These are phyloP conservation scores for Phytophthora fragariae DNA, from an alignment of 352 stramenopile species.

Conservation along the genomic window DNA sequence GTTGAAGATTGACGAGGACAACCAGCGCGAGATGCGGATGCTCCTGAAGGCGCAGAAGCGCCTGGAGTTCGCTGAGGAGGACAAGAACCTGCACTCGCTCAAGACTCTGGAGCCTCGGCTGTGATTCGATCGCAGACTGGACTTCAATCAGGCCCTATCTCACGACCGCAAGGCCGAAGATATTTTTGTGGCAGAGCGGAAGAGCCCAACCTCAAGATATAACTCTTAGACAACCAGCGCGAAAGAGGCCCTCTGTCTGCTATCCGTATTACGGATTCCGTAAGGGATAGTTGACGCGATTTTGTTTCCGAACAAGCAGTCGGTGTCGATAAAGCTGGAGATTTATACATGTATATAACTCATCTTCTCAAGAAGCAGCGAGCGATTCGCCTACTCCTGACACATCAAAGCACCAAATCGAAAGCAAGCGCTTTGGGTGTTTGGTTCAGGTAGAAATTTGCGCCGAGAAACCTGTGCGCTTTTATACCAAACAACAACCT, in stretches of 20 bases:
- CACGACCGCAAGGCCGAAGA: background rate
- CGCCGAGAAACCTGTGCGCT: background rate
- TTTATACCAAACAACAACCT: background rate
- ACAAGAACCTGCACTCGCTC: slow-evolving; percentile 57
- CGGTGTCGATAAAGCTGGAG: too few relatives aligned
- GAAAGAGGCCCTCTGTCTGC: background rate
- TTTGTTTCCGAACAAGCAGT: background rate
- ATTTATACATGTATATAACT: too few relatives aligned
- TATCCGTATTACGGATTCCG: too few relatives aligned
- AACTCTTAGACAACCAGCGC: background rate
- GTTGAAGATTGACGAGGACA: slow-evolving; percentile 51
- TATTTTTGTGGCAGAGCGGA: background rate
- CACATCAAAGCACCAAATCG: too few relatives aligned
- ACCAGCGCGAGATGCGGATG: slow-evolving; percentile 59
- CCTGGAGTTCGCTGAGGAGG: slow-evolving; percentile 61
- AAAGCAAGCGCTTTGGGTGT: too few relatives aligned
- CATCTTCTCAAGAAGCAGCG: too few relatives aligned
- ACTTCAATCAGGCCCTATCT: background rate
- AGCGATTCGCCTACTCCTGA: too few relatives aligned
- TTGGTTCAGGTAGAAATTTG: background rate
- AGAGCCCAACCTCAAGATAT: background rate
- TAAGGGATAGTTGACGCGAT: background rate
- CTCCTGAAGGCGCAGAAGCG: slow-evolving; percentile 69
- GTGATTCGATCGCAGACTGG: slow-evolving; percentile 14
- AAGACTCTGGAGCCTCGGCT: slow-evolving; percentile 46